These are phyloP conservation scores for Salvia sclarea DNA, from an alignment of 305 asterid species.

Conservation along the genomic window DNA sequence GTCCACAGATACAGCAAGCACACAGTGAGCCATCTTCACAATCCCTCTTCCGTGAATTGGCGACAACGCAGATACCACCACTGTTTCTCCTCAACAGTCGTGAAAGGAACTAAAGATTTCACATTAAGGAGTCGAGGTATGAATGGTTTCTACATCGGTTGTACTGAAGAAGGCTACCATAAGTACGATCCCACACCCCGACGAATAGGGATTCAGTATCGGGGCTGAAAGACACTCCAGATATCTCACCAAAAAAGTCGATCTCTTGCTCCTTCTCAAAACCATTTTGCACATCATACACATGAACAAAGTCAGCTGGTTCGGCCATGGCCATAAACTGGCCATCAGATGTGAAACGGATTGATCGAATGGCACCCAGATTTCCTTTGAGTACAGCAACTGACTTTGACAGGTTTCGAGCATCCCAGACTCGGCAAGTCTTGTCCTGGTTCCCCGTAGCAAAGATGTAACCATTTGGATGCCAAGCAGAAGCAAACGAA, in stretches of 20 bases:
- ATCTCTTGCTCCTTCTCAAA: constrained; percentile 68
- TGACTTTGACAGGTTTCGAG: constrained; percentile 61
- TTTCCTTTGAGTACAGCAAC: constrained; percentile 63
- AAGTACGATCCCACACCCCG: constrained; percentile 76
- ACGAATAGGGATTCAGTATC: constrained; percentile 70
- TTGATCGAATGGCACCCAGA: constrained; percentile 73
- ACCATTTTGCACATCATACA: constrained; percentile 56
- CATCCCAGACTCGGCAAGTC: constrained; percentile 78
- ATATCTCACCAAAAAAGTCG: constrained; percentile 75
- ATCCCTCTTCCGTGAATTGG: constrained; percentile 16
- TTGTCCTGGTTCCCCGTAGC: constrained; percentile 84
- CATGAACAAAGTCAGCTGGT: constrained; percentile 75
- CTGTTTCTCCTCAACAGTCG: constrained; percentile 22
- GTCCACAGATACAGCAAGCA: constrained; percentile 34
- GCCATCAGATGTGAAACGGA: constrained; percentile 72
- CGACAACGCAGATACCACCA: constrained; percentile 15
- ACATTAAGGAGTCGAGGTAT: constrained; percentile 46
- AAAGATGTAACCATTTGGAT: constrained; percentile 62
- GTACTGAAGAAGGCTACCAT: constrained; percentile 72
- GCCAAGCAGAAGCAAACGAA: constrained; percentile 84
- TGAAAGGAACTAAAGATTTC: constrained; percentile 32
- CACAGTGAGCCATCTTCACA: constrained; percentile 14
- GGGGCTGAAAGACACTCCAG: constrained; percentile 75
- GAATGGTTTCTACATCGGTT: constrained; percentile 54
- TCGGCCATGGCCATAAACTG: constrained; percentile 73